A percentile compares a stretch with the other conserved stretches of the same genome.
phyloP scores from a whole-genome alignment of 2,329 filamentous ascomycete genomes.

The Fusarium humuli region DNA sequence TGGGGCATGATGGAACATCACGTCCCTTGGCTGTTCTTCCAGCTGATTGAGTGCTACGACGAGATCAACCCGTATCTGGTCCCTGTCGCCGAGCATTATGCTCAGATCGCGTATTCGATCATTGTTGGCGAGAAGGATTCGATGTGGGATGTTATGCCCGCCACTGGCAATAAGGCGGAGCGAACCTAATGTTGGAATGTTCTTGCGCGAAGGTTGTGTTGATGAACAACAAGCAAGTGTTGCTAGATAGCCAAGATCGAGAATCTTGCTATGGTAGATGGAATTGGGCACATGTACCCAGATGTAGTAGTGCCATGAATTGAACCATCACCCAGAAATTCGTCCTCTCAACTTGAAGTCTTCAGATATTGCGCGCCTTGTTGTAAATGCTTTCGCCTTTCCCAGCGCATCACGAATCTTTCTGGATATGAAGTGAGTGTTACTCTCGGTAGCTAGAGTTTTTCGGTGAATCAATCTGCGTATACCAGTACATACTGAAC shows the following conservation, averaged over 20 bases:
- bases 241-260: neutral
- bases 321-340: neutral
- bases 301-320: neutral
- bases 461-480: no score
- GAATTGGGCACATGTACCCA: neutral
- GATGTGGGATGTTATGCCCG: neutral
- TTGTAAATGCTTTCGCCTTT: neutral
- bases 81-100: neutral
- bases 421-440: no score
- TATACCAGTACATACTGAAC: no score
- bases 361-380: neutral
- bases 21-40: neutral
- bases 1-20: neutral
- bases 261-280: neutral
- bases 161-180: neutral
- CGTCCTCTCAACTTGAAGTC: accelerated
- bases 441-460: no score
- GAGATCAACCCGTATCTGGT: neutral
- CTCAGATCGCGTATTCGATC: neutral
- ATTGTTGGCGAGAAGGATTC: neutral
- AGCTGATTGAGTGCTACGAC: neutral
- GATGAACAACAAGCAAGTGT: neutral
- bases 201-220: neutral
- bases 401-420: no score
- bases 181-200: neutral